Evolutionary conservation across 2,329 filamentous ascomycete species (phyloP), one percentile per base, ranked within the genome.

Genomic region (Emergomyces pasteurianus): DNA sequence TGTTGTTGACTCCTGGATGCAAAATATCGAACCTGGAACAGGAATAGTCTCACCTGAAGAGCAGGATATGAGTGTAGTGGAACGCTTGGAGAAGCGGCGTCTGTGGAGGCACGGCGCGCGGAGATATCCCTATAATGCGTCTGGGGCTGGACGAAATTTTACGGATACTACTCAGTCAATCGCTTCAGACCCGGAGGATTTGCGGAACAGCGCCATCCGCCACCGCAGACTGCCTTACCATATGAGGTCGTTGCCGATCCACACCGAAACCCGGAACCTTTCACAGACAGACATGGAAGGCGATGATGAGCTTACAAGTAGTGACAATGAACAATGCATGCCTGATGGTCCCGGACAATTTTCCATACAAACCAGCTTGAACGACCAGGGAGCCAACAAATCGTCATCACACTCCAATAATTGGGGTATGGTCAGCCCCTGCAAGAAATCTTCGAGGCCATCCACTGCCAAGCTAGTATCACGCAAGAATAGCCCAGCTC

Each of bases 1-100:
- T 62, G 89, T 90, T 0, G 91, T 96, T 58, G 86, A 88, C 34
- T 86, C 89, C 66, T 96, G 92, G 92, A 96, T 96, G 89, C 89
- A 91, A 62, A 76, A 75, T 23, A 81, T 85, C 68, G 82, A 80
- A 23, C 79, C 71, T 38, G 80, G 81, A 47, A 80, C 79, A 7
- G 78, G 78, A 57, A 77, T 79, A 28, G 79, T 76, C 62, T 81
- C 83, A 16, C 84, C 84, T 9, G 77, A 82, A 63, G 85, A 87
- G 67, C 80, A 86, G 66, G 80, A 85, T 60, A 78, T 78, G 10
- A 81, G 80, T 2, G 76, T 84, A 12, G 75, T 86, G 1, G 82
- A 85, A 66, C 77, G 78, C 52, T 72, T 87, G 1, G 85, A 87
- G 67, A 73, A 74, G 63, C 73, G 75, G n/a, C 58, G 50, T 12